Base-by-base conservation (phyloP, 192 early-diverging fungal genomes). In the Dimargaris cristalligena region DNA sequence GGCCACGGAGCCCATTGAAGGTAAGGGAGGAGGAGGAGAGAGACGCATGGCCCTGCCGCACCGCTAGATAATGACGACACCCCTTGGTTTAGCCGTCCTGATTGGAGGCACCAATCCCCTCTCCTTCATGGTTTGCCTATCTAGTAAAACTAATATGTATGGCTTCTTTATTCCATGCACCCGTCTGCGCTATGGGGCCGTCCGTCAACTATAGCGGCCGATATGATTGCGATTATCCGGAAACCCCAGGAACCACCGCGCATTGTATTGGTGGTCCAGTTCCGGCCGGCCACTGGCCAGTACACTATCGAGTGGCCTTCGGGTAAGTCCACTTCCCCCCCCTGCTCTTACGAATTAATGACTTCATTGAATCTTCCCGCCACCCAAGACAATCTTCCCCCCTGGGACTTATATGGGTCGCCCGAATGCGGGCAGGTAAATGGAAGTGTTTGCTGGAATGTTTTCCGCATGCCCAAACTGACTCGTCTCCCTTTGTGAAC, bases 291-390 rank as follows among this genome's bases (percentile, higher is more conserved):
- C 1, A 56, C 54, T 2, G 54, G 54, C 13, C 54, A 1, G 20
- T 56, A 56, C 23, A 56, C 54, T 3, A 56, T 56, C 26, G 54
- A 56, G 23, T 56, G 54, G 54, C 54, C 54, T 2, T 56, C 54
- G 18, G 54, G 54, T 56, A 34, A 56, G 54, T 56, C 10, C 23
- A 29, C 28, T 22, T 47, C 1, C n/a, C n/a, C 6, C 3, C 6
- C 46, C n/a, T n/a, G n/a, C 25, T 47, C 20, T 47, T 47, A 6
- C 13, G 13, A 52, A 2, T 52, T 18, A 16, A 16, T 41, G 6
- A 6, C 8, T 6, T 10, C 38, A 16, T 41, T 41, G 38, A 41
- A 6, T 16, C 38, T 6, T 41, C 38, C 38, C 38, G 38, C 16
- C 38, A 41, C 6, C 38, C 38, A 41, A n/a, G n/a, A n/a, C n/a